Percentiles rank a stretch among this genome's conserved stretches.
phyloP scores from a whole-genome alignment of 179 eudicot species.

The Actinidia polygama region DNA sequence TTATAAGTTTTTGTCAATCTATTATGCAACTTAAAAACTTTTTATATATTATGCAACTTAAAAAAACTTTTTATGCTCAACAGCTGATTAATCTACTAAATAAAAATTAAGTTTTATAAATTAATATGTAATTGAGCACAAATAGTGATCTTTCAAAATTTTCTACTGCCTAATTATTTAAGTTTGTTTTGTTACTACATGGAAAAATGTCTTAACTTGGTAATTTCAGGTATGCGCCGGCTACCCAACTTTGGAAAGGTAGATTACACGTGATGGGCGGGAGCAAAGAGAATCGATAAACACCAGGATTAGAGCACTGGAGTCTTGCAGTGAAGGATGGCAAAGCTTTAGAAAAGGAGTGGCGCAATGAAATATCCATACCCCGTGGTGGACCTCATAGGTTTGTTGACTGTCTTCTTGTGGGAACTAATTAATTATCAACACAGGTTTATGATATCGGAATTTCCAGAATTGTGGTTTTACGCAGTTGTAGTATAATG shows the following conservation, averaged over 20 bases:
- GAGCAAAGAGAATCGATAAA: conserved; percentile 80
- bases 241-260: conserved; percentile 98
- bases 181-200: neutral
- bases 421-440: neutral
- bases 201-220: conserved; percentile 4
- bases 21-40: too few relatives aligned
- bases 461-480: too few relatives aligned
- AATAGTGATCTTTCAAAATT: too few relatives aligned
- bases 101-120: too few relatives aligned
- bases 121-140: too few relatives aligned
- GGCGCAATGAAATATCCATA: conserved; percentile 89
- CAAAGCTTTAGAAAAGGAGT: conserved; percentile 82
- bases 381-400: conserved; percentile 99
- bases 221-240: conserved; percentile 88
- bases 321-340: conserved; percentile 96
- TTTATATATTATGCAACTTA: too few relatives aligned
- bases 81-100: too few relatives aligned
- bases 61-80: too few relatives aligned
- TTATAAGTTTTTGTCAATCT: too few relatives aligned
- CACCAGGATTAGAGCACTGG: conserved; percentile 92
- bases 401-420: conserved; percentile 30
- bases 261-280: conserved; percentile 99
- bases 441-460: too few relatives aligned
- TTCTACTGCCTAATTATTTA: neutral
- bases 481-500: too few relatives aligned